Percentiles rank a stretch among this genome's conserved stretches.
These are phyloP conservation scores for Pythium sp. DNA, from an alignment of 352 stramenopile genomes.

Conservation along the genomic window DNA sequence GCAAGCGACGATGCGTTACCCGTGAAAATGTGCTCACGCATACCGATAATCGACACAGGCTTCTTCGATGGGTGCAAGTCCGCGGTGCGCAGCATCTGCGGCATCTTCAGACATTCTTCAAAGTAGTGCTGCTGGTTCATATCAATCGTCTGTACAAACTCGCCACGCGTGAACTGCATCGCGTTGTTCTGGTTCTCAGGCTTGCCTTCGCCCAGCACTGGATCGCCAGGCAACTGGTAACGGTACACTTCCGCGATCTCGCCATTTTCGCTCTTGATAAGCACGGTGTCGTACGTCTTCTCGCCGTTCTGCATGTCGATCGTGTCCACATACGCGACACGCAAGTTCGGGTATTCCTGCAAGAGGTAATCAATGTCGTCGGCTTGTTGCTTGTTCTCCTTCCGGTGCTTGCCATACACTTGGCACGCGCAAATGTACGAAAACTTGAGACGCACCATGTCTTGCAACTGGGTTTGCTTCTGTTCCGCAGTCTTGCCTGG, in stretches of 20 bases:
- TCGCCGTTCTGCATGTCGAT: constrained; percentile 33
- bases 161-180: constrained; percentile 70
- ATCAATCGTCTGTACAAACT: constrained; percentile 88
- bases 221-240: constrained; percentile 77
- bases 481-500: constrained; percentile 61
- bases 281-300: constrained; percentile 60
- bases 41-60: constrained; percentile 80
- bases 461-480: constrained; percentile 76
- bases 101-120: constrained; percentile 86
- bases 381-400: constrained; percentile 61
- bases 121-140: constrained; percentile 90
- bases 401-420: constrained; percentile 78
- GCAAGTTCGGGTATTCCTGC: constrained; percentile 77
- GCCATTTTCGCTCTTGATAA: constrained; percentile 77
- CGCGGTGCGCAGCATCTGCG: constrained; percentile 68
- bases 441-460: constrained; percentile 86
- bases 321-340: constrained; percentile 83
- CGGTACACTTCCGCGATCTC: constrained; percentile 81
- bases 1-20: constrained; percentile 77
- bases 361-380: constrained; percentile 84
- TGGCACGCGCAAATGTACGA: constrained; percentile 86
- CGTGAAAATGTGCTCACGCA: constrained; percentile 88
- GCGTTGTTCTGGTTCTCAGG: constrained; percentile 88
- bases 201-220: constrained; percentile 80
- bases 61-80: constrained; percentile 67